phyloP scores from a whole-genome alignment of 2,329 filamentous ascomycete species.

The Calonectria pseudoreteaudii region DNA sequence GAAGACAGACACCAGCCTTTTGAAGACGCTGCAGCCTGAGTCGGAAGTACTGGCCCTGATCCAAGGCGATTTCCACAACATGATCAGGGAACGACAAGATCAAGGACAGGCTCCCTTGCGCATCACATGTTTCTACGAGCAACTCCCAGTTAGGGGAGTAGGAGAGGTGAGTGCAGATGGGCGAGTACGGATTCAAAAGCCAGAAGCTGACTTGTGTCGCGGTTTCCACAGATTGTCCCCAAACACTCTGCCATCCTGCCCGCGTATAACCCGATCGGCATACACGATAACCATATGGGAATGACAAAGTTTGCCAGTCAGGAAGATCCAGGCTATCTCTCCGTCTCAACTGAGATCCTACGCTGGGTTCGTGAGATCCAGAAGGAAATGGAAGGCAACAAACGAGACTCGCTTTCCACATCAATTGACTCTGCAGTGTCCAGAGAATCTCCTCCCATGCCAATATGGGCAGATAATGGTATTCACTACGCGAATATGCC shows the following conservation, averaged over 20 bases:
- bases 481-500: neutral
- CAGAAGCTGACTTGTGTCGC: neutral
- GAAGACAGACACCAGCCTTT: neutral
- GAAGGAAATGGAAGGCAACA: neutral
- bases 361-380: neutral
- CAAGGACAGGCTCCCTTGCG: neutral
- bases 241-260: neutral
- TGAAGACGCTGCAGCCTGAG: neutral
- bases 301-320: neutral
- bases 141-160: neutral
- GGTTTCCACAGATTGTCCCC: neutral
- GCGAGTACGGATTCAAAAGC: neutral
- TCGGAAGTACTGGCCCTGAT: neutral
- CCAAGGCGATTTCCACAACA: neutral
- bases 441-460: neutral
- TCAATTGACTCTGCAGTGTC: too few species aligned
- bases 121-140: neutral
- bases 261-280: neutral
- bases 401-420: neutral
- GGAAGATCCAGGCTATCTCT: neutral
- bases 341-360: neutral
- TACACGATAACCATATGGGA: neutral
- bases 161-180: neutral
- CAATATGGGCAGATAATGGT: neutral
- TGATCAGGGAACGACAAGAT: neutral